phyloP scores from a whole-genome alignment of 192 early-diverging fungal genomes.

The Spizellomyces punctatus region DNA sequence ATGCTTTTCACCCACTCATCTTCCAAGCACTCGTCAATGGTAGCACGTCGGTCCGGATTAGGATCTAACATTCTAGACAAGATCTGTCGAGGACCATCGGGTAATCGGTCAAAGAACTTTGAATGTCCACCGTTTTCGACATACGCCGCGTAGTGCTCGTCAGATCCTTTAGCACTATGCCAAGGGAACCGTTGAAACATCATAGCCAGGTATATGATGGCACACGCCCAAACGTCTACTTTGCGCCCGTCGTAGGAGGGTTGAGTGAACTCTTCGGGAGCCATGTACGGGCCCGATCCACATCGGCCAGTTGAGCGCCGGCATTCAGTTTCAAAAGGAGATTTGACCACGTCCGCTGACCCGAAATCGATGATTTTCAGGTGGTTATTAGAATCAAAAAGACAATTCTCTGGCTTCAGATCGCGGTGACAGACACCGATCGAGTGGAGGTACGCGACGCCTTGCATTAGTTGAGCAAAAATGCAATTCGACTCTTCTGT shows the following conservation, averaged over 20 bases:
- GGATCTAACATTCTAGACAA: conserved; percentile 30
- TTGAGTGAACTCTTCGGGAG: conserved; percentile 75
- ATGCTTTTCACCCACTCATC: conserved; percentile 29
- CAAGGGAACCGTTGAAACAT: conserved; percentile 50
- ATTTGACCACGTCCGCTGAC: conserved; percentile 87
- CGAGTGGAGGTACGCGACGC: conserved; percentile 83
- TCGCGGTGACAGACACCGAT: conserved; percentile 87
- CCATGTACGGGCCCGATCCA: conserved; percentile 93
- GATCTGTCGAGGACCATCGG: conserved; percentile 4
- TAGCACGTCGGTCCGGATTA: conserved; percentile 16
- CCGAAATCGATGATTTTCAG: conserved; percentile 98
- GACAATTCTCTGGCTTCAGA: conserved; percentile 74
- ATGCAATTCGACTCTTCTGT: conserved; percentile 50
- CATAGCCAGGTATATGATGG: conserved; percentile 44
- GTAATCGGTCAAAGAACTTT: conserved; percentile 17
- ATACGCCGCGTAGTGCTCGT: conserved; percentile 38
- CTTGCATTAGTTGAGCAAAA: conserved; percentile 86
- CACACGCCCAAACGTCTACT: conserved; percentile 88
- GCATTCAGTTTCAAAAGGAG: conserved; percentile 71
- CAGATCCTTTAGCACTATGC: conserved; percentile 34
- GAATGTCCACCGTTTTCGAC: neutral
- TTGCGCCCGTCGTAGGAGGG: conserved; percentile 81
- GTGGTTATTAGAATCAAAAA: conserved; percentile 66
- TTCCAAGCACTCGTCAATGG: conserved; percentile 23
- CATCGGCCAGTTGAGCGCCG: conserved; percentile 74